Base-by-base conservation (phyloP, 192 early-diverging fungal genomes). In the Coemansia sp. region DNA sequence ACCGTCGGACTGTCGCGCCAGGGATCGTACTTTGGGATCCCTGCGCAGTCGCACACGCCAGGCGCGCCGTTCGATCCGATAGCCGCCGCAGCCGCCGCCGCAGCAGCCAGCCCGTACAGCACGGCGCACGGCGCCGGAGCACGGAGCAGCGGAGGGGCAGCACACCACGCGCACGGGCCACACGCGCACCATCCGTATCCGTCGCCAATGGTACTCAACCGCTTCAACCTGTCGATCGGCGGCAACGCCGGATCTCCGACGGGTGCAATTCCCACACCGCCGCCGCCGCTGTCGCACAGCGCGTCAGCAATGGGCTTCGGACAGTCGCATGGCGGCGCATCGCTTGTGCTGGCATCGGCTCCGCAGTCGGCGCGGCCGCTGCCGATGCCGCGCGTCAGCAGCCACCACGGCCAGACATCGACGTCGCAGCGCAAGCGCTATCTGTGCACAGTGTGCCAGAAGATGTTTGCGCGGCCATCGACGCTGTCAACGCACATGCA, bases 341-440 rank as follows among this genome's bases (percentile, higher is more conserved):
- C 67, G n/a, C 37, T 54, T 1, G 40, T 52, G 1, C 52, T 68
- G 66, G 65, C 41, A 8, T 43, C 59, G 47, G 68, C 36, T 8
- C 22, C 68, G 32, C 46, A 61, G 52, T 41, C 63, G 21, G 62
- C 71, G 11, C 71, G 75, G 32, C 49, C 74, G 0, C 16, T 74
- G 9, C 62, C 61, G 19, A 57, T 82, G 70, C 39, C 71, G 8
- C 67, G 74, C 3, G 46, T 77, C 19, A 69, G 67, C 69, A 71
- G 74, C 68, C 51, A 37, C 48, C 61, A 52, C 32, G 37, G 26
- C 3, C 72, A 67, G 60, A 70, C 72, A 8, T 82, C 80, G 55
- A 79, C 69, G n/a, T 73, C 82, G 64, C 77, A 84, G 71, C 77
- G 77, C 68, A 84, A 84, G 69, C 77, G 82, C 43, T 84, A 84